These are phyloP conservation scores for Solanum verrucosum DNA, from an alignment of 257 asterid genomes.

Conservation along the genomic window DNA sequence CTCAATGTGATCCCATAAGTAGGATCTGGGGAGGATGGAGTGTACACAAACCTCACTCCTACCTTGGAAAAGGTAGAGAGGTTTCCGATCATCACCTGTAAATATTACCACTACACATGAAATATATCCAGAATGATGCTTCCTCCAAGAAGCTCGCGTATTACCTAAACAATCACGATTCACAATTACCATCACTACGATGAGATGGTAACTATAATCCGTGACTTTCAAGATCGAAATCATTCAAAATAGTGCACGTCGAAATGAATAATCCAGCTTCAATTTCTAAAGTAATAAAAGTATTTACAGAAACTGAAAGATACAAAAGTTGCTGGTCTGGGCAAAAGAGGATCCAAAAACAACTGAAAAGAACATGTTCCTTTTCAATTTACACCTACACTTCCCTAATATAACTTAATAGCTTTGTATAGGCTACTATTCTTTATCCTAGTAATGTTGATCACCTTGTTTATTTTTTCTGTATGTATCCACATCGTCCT, in stretches of 20 bases:
- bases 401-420: background rate
- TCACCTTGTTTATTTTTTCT: conserved; percentile 25
- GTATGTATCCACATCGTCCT: conserved; percentile 46
- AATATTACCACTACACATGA: background rate
- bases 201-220: background rate
- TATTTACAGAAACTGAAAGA: background rate
- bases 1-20: background rate
- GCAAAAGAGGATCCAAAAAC: background rate
- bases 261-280: background rate
- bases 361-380: background rate
- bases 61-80: background rate
- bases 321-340: background rate
- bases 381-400: background rate
- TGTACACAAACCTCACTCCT: background rate
- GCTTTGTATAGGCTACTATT: background rate
- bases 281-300: background rate
- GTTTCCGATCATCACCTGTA: background rate
- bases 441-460: background rate
- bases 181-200: background rate
- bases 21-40: background rate
- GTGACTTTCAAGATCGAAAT: background rate
- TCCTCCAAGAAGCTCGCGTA: background rate
- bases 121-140: background rate
- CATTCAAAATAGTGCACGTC: background rate
- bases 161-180: background rate